phyloP scores from a whole-genome alignment of 192 early-diverging fungal genomes.

The Backusella macrospora region DNA sequence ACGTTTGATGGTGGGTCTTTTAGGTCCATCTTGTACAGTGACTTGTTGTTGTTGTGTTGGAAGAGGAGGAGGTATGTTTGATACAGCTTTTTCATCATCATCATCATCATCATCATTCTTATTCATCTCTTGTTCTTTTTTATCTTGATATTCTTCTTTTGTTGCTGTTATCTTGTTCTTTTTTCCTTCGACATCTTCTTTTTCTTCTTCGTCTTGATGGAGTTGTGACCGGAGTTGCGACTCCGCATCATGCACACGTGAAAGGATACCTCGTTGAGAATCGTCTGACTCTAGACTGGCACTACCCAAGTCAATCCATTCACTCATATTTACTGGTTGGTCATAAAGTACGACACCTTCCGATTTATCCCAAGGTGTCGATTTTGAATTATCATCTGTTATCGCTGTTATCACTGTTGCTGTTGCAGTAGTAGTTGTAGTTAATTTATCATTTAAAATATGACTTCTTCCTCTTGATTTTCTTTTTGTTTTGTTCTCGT shows the following conservation, averaged over 20 bases:
- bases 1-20: background rate
- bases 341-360: slow-evolving; percentile 31
- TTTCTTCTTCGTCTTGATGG: background rate
- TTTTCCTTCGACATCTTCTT: background rate
- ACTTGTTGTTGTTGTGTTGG: background rate
- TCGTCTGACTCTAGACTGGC: slow-evolving; percentile 26
- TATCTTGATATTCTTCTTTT: background rate
- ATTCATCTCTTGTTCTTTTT: background rate
- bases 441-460: background rate
- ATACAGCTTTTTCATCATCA: background rate
- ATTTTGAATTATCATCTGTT: background rate
- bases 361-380: slow-evolving; percentile 8
- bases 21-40: background rate
- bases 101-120: background rate
- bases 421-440: background rate
- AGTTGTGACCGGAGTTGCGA: slow-evolving; percentile 29
- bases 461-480: background rate
- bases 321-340: slow-evolving; percentile 40
- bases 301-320: slow-evolving; percentile 39
- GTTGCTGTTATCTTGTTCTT: background rate
- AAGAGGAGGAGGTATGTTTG: background rate
- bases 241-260: slow-evolving; percentile 43
- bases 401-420: background rate
- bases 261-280: slow-evolving; percentile 35
- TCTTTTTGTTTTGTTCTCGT: background rate